phyloP scores from a whole-genome alignment of 2,329 filamentous ascomycete genomes.

The Aspergillus unguis region DNA sequence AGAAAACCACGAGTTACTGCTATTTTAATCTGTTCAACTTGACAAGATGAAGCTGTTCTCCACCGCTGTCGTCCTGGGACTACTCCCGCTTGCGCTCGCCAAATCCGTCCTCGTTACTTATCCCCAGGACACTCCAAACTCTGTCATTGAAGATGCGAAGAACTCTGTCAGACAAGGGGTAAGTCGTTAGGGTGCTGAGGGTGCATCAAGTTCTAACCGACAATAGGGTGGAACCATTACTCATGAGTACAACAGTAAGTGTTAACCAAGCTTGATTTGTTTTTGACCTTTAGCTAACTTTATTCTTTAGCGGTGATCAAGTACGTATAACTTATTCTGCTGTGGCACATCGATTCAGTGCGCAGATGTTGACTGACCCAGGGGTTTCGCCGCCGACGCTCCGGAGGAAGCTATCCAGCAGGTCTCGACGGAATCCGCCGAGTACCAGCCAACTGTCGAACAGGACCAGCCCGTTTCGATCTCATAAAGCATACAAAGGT shows the following conservation, averaged over 20 bases:
- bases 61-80: slow-evolving; percentile 53
- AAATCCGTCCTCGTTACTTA: slow-evolving; percentile 79
- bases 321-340: slow-evolving; percentile 28
- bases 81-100: slow-evolving; percentile 62
- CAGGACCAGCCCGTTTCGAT: slow-evolving; percentile 68
- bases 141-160: slow-evolving; percentile 68
- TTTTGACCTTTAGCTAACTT: slow-evolving; percentile 8
- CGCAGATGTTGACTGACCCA: slow-evolving; percentile 34
- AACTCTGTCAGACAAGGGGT: slow-evolving; percentile 64
- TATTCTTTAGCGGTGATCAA: slow-evolving; percentile 39
- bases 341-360: neutral
- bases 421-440: slow-evolving; percentile 60
- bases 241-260: slow-evolving; percentile 69
- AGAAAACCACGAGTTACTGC: neutral
- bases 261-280: neutral
- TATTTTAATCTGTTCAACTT: neutral
- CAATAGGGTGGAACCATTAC: slow-evolving; percentile 67
- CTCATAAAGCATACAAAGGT: slow-evolving; percentile 6
- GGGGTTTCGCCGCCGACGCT: slow-evolving; percentile 74
- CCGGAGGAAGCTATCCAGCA: slow-evolving; percentile 66
- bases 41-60: slow-evolving; percentile 63
- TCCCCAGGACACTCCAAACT: slow-evolving; percentile 64
- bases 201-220: neutral
- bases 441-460: slow-evolving; percentile 67
- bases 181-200: slow-evolving; percentile 21